Base-by-base conservation (phyloP, 1,139 yeast genomes). In the Zygoascus sp. region DNA sequence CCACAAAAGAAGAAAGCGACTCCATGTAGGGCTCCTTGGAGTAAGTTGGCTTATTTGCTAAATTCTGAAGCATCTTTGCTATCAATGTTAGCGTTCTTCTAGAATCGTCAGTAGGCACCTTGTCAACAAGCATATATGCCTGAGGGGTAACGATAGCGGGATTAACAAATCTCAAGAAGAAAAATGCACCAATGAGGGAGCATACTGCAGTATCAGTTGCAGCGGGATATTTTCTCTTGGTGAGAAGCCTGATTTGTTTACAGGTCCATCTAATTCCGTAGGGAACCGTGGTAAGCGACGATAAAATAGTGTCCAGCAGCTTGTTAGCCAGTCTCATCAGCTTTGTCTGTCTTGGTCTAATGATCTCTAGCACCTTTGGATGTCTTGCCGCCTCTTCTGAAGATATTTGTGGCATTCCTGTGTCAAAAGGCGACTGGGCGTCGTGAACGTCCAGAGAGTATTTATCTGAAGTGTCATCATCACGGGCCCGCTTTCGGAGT, bases 101-200 rank as follows among this genome's bases (percentile, higher is more conserved):
- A 9, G 82, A 80, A 28, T 71, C 74, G 37, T 62, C 67, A 1
- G 57, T 48, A 5, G 72, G 73, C 17, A 58, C 53, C 42, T 58
- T 58, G 47, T 68, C 71, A 15, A 69, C 67, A 22, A 70, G 57
- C 66, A 65, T 65, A 54, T 83, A 79, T 3, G 88, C 75, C 54
- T 87, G 95, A 0, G 97, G 97, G 40, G 92, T 83, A 11, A 90
- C 90, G 52, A 92, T 81, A 0, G 95, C 95, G 7, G 98, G 97
- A 61, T 95, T 89, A 52, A 88, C 76, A 56, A 86, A 83, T 51
- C 97, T 73, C 55, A 92, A 71, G 61, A 92, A 90, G 45, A 90
- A 71, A 60, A 87, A 90, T 0, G 96, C 89, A 0, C 97, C 96
- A 32, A 89, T 66, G 15, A 69, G 57, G 1, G 72, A 65, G 40